Base-by-base conservation (phyloP, 352 stramenopile genomes). In the Peronospora destructor region DNA sequence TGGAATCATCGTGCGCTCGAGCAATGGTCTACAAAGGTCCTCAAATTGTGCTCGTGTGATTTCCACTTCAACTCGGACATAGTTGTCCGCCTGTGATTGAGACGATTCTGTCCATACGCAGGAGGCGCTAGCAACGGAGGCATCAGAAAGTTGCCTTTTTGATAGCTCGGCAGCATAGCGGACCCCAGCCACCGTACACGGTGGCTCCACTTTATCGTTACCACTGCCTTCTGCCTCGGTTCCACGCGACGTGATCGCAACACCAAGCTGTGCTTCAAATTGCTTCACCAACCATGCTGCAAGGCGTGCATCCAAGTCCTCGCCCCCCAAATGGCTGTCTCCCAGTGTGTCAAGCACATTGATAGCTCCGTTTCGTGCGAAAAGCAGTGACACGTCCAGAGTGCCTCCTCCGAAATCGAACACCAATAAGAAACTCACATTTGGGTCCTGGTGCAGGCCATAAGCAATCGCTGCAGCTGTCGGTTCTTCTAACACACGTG, bases 401-500 rank as follows among this genome's bases (percentile, higher is more conserved):
- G 92, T 98, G 42, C 92, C 92, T 34, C 92, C 92, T 35, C 92
- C 92, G 47, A 98, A 88, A 59, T 98, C 94, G 45, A 98, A 98
- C 26, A 98, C 96, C 14, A 98, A 68, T 14, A 98, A 75, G 48
- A 97, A 98, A 36, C 85, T 92, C 58, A 98, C 90, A 17, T 76
- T 63, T 14, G 68, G 60, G 44, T 90, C 87, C 60, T 97, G 96
- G 53, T 98, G 95, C 34, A 97, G 64, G 25, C 91, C 90, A 61
- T 98, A 98, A 8, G 92, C 93, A 56, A 98, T 95, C 14, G 94
- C 94, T 17, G 94, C 94, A 25, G 94, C 93, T 7, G 94, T 98
- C 17, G 94, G 94, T 69, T 98, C 95, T 43, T 82, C 73, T 23
- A 85, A 43, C 9, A 85, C 66, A 39, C 72, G 72, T 13, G 63